phyloP scores from a whole-genome alignment of 805 yeast genomes.

The Saturnispora quitensis region DNA sequence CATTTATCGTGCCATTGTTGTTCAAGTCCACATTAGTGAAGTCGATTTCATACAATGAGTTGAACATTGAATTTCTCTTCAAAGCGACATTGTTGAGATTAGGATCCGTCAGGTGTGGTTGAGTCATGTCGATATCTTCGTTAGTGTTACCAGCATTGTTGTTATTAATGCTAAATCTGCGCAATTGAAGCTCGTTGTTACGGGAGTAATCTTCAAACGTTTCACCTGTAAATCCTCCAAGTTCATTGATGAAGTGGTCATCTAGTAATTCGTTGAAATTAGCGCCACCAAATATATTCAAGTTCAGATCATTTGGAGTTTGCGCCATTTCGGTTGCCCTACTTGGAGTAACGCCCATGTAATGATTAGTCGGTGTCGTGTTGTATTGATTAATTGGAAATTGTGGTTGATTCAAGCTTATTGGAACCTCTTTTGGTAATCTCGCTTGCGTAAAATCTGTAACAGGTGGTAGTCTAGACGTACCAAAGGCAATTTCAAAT shows the following conservation, averaged over 20 bases:
- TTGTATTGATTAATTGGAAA: not conserved
- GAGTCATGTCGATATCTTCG: not conserved
- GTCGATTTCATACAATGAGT: constrained; percentile 30
- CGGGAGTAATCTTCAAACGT: constrained; percentile 10
- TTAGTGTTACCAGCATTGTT: not conserved
- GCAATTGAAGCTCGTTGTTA: not conserved
- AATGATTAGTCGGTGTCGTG: not conserved
- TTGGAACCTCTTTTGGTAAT: constrained; percentile 6
- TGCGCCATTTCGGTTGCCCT: not conserved
- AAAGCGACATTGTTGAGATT: constrained; percentile 1
- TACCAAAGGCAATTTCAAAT: constrained; percentile 30
- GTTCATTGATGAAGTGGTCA: constrained; percentile 26
- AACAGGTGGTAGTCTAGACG: constrained; percentile 29
- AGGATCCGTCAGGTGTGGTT: not conserved
- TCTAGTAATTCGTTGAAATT: constrained; percentile 23
- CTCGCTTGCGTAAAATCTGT: constrained; percentile 21
- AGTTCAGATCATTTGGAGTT: constrained; percentile 1
- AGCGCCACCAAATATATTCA: not conserved
- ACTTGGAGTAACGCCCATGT: not conserved
- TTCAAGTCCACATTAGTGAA: constrained; percentile 31
- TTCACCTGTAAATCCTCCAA: constrained; percentile 22
- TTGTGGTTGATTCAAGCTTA: not conserved
- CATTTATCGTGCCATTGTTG: constrained; percentile 9
- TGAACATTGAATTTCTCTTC: constrained; percentile 17
- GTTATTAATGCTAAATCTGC: not conserved